Evolutionary conservation across 1,284 basidiomycete species (phyloP).

Genomic region (Phenoliferia sp.): DNA sequence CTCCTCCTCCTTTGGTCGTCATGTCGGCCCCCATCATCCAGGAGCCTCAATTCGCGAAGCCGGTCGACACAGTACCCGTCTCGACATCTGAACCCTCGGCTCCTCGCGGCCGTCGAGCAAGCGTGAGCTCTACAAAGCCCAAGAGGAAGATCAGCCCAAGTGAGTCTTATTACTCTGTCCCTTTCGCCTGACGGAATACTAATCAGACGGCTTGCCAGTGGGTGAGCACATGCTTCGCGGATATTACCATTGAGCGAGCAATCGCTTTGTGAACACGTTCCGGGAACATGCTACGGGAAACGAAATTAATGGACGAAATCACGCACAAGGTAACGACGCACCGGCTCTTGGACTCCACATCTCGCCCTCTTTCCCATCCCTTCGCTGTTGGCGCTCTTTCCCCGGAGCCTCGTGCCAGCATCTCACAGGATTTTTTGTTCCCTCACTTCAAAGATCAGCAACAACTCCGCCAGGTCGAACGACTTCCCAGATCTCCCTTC

Average conservation of each 20-base stretch:
- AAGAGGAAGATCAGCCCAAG: slow-evolving; percentile 25
- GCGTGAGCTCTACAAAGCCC: not conserved
- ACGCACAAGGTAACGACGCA: no score
- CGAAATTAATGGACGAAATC: no score
- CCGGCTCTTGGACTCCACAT: no score
- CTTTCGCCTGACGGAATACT: not conserved
- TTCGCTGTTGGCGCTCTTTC: no score
- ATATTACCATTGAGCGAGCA: not conserved
- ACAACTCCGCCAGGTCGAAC: no score
- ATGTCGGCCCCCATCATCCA: not conserved
- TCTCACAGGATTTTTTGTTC: no score
- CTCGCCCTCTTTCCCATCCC: no score
- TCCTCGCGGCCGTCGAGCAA: not conserved
- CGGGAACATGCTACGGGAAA: no score
- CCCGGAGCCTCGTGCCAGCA: no score
- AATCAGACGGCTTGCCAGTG: not conserved
- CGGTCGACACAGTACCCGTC: not conserved
- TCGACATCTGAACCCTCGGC: not conserved
- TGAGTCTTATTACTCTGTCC: not conserved
- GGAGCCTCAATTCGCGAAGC: slow-evolving; percentile 4
- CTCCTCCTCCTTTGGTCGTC: slow-evolving; percentile 3
- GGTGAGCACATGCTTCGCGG: not conserved
- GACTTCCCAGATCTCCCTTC: no score
- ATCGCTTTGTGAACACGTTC: no score
- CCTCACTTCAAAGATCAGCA: no score